Evolutionary conservation across 768 basidiomycete genomes (phyloP).

Genomic region (Agaricus blazei): DNA sequence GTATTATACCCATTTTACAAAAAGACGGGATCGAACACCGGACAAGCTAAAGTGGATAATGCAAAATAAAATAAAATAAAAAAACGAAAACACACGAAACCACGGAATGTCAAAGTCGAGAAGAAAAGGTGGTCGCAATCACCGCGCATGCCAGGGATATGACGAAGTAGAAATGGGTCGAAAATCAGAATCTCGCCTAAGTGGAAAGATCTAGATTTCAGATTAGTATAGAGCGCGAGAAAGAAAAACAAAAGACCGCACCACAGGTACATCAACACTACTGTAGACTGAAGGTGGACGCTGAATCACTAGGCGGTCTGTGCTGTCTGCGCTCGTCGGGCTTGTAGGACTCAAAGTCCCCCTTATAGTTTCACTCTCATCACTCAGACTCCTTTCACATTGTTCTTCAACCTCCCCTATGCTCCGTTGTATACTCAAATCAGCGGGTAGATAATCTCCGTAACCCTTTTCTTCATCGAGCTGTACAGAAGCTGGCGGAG

Average conservation of each 20-base stretch:
- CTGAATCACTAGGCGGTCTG: neutral
- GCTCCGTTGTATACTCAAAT: conserved; percentile 1
- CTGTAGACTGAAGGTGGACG: neutral
- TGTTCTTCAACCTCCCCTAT: neutral
- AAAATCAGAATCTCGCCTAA: neutral
- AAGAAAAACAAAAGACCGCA: neutral
- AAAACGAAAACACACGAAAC: neutral
- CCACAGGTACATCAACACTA: neutral
- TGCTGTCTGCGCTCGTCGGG: neutral
- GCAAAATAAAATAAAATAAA: neutral
- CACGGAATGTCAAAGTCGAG: neutral
- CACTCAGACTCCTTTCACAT: conserved; percentile 6
- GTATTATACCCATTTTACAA: neutral
- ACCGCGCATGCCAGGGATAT: conserved; percentile 7
- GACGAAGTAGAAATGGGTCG: conserved; percentile 1
- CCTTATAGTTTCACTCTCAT: conserved; percentile 5
- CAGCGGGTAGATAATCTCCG: neutral
- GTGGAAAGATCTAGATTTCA: neutral
- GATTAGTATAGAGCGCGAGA: neutral
- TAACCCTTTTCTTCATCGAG: conserved; percentile 1
- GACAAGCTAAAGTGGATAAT: neutral
- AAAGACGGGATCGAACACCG: neutral
- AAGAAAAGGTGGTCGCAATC: neutral
- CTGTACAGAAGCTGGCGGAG: neutral
- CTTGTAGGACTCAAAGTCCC: conserved; percentile 1